Base-by-base conservation (phyloP, 768 basidiomycete genomes). In the Psilocybe cubensis region DNA sequence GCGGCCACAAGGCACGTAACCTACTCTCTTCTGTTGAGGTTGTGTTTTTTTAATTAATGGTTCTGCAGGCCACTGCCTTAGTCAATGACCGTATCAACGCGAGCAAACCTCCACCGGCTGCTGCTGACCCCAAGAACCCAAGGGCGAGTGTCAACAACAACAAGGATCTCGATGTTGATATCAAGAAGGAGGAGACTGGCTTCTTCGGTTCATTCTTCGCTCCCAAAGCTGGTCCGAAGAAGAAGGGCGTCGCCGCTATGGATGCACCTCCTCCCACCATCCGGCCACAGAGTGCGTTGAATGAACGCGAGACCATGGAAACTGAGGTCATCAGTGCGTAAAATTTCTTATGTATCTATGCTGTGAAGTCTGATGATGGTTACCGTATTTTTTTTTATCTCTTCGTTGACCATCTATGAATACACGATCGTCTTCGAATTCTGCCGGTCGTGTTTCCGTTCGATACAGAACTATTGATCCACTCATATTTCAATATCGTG, bases 181-280 rank as follows among this genome's bases (percentile, higher is more conserved):
- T 80, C 20, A 96, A 88, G 80, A 91, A 91, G 49, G 94, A 97
- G 47, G 94, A 97, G 60, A 76, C 85, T 8, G 88, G 91, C 63
- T 99, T 98, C 85, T 97, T 97, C 60, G 90, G 92, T 18, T 94
- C 92, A 33, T 99, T 99, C 85, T 98, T 97, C 74, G 78, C 88
- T n/a, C 75, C 86, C 7, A 84, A 80, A 47, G 72, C 73, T n/a
- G 79, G 83, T 35, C 63, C 78, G 44, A 71, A 86, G 76, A 85
- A 86, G 79, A 84, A 85, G 68, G 84, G 76, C 6, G 72, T 63
- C n/a, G 67, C 70, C 52, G 65, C 70, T 25, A 81, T 83, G 81
- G 80, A 82, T 33, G 74, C 94, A 72, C 96, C 97, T 14, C 96
- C 96, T 12, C 72, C 86, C 0, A 77, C 89, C 46, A 96, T 99